Evolutionary conservation across 495 filamentous ascomycete species (phyloP).

Genomic region (Polyplosphaeria fusca): DNA sequence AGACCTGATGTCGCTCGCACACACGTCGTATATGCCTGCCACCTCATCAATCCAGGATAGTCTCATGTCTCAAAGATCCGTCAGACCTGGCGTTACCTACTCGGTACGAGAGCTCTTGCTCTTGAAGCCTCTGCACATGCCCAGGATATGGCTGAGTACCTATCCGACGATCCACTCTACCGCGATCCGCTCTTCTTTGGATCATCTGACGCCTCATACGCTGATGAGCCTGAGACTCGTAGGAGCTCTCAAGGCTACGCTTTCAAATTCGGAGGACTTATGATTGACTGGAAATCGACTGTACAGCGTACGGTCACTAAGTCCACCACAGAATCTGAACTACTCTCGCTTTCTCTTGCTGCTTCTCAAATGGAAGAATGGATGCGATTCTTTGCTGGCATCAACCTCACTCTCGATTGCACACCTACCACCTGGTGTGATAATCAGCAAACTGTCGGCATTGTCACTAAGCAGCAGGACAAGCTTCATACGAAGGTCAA

Average conservation of each 20-base stretch:
- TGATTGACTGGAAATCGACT: slow-evolving; percentile 33
- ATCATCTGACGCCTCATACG: slow-evolving; percentile 20
- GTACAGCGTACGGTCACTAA: slow-evolving; percentile 35
- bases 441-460: slow-evolving; percentile 19
- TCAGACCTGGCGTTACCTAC: neutral
- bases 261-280: slow-evolving; percentile 30
- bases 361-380: slow-evolving; percentile 20
- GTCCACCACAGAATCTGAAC: slow-evolving; percentile 37
- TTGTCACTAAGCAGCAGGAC: slow-evolving; percentile 3
- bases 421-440: slow-evolving; percentile 8
- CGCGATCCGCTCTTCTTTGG: slow-evolving; percentile 9
- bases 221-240: slow-evolving; percentile 7
- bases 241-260: slow-evolving; percentile 29
- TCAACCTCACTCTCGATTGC: neutral
- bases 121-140: neutral
- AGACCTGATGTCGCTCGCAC: slow-evolving; percentile 13
- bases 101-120: neutral
- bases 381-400: slow-evolving; percentile 16
- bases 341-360: slow-evolving; percentile 25
- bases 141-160: no score
- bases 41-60: slow-evolving; percentile 4
- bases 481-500: slow-evolving; percentile 15
- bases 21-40: neutral
- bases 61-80: neutral
- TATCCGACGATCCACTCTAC: no score